Evolutionary conservation across 768 basidiomycete species (phyloP).

Genomic region (Bullera alba): DNA sequence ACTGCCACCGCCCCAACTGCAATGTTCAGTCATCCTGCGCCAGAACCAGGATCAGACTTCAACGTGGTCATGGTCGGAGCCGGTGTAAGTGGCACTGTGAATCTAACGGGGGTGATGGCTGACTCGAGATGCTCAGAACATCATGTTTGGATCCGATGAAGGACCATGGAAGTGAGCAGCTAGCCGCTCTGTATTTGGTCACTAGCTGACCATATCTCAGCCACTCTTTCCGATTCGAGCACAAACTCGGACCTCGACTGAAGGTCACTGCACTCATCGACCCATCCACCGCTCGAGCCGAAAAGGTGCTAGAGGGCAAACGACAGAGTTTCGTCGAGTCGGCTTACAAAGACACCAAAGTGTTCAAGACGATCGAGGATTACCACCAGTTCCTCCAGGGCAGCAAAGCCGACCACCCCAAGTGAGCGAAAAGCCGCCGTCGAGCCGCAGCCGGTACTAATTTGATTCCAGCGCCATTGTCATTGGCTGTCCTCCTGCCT

Average conservation of each 20-base stretch:
- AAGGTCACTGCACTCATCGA: constrained; percentile 94
- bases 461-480: constrained; percentile 59
- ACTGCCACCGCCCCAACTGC: constrained; percentile 36
- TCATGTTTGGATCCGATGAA: constrained; percentile 80
- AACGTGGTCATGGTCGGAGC: constrained; percentile 93
- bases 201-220: constrained; percentile 16
- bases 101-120: not conserved
- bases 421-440: constrained; percentile 35
- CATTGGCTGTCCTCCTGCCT: constrained; percentile 89
- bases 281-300: constrained; percentile 74
- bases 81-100: constrained; percentile 49
- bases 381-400: constrained; percentile 59
- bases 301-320: constrained; percentile 73
- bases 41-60: constrained; percentile 59
- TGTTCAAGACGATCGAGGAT: constrained; percentile 79
- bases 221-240: constrained; percentile 51
- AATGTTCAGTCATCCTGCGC: constrained; percentile 44
- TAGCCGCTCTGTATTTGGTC: not conserved
- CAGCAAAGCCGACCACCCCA: constrained; percentile 57
- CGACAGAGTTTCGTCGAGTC: constrained; percentile 86
- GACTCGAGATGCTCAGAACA: constrained; percentile 52
- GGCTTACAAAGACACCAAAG: constrained; percentile 77
- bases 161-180: constrained; percentile 45
- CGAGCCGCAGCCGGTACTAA: constrained; percentile 4
- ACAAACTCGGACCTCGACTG: constrained; percentile 90